A percentile compares a stretch with the other conserved stretches of the same genome.
phyloP scores from a whole-genome alignment of 2,329 filamentous ascomycete genomes.

The Hypoxylon sp. region DNA sequence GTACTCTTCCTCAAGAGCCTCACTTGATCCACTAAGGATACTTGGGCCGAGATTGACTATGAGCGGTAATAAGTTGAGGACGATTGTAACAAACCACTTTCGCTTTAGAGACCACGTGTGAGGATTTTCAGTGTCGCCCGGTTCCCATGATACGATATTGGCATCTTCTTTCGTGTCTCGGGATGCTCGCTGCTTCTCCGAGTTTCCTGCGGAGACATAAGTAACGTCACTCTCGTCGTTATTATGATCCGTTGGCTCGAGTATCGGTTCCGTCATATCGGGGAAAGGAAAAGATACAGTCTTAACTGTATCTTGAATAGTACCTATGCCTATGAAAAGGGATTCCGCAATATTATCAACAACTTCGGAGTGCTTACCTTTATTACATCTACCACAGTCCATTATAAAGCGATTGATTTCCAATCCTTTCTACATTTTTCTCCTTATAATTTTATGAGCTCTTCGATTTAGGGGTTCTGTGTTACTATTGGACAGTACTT shows the following conservation, averaged over 20 bases:
- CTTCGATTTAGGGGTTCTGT: not conserved
- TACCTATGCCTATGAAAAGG: no score
- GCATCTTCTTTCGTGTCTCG: not conserved
- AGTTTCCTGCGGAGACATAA: not conserved
- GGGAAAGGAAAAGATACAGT: not conserved
- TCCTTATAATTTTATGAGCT: not conserved
- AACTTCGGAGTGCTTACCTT: no score
- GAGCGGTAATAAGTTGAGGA: not conserved
- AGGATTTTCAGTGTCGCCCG: constrained; percentile 1
- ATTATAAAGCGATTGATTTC: not conserved
- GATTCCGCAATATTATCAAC: not conserved
- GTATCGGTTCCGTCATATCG: not conserved
- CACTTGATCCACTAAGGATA: not conserved
- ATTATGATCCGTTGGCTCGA: not conserved
- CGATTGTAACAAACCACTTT: not conserved
- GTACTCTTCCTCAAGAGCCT: constrained; percentile 3
- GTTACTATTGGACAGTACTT: not conserved
- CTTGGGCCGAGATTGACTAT: not conserved
- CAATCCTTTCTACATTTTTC: not conserved
- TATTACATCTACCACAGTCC: no score
- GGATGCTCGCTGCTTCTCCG: not conserved
- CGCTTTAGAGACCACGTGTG: not conserved
- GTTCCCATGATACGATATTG: not conserved
- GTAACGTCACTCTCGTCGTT: not conserved
- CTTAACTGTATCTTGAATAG: not conserved